Conservation (phyloP, 495 filamentous ascomycete species). For the Pseudotulostoma volvatum region DNA sequence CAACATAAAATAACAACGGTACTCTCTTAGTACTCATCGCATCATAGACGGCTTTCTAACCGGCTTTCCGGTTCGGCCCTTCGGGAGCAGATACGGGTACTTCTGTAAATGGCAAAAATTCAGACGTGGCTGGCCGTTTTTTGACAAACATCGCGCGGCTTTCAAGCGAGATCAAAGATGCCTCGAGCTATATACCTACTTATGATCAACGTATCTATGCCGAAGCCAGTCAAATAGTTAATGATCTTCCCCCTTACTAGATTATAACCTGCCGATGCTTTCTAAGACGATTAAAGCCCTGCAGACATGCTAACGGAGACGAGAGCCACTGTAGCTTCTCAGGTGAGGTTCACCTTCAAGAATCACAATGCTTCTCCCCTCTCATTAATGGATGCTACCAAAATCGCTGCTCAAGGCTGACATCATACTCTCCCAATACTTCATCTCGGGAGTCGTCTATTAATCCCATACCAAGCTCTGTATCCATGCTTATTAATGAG, state of each 20-base stretch:
- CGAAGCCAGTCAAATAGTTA: conserved; percentile 30
- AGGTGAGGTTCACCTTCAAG: conserved; percentile 60
- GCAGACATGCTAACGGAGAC: conserved; percentile 43
- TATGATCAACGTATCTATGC: conserved; percentile 64
- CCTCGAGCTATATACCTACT: conserved; percentile 49
- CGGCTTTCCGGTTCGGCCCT: conserved; percentile 29
- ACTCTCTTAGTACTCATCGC: conserved; percentile 3
- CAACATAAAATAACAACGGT: conserved; percentile 53
- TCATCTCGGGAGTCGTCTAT: conserved; percentile 35
- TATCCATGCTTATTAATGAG: conserved; percentile 33
- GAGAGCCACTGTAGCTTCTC: conserved; percentile 41
- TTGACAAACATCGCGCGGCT: conserved; percentile 48
- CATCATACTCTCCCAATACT: conserved; percentile 19
- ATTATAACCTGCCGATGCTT: not conserved
- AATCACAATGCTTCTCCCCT: conserved; percentile 42
- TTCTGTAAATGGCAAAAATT: conserved; percentile 38
- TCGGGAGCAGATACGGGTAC: conserved; percentile 42
- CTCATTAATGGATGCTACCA: conserved; percentile 38
- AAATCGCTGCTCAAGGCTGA: conserved; percentile 32
- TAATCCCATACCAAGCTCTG: conserved; percentile 35
- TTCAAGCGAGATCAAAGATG: conserved; percentile 52
- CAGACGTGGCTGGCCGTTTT: conserved; percentile 50
- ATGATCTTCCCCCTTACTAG: conserved; percentile 1
- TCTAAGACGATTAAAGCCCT: conserved; percentile 50
- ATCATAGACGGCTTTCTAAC: not conserved